Evolutionary conservation across 2,329 filamentous ascomycete genomes (phyloP), one percentile per base, ranked within the genome.

Genomic region (Erysiphe pulchra): DNA sequence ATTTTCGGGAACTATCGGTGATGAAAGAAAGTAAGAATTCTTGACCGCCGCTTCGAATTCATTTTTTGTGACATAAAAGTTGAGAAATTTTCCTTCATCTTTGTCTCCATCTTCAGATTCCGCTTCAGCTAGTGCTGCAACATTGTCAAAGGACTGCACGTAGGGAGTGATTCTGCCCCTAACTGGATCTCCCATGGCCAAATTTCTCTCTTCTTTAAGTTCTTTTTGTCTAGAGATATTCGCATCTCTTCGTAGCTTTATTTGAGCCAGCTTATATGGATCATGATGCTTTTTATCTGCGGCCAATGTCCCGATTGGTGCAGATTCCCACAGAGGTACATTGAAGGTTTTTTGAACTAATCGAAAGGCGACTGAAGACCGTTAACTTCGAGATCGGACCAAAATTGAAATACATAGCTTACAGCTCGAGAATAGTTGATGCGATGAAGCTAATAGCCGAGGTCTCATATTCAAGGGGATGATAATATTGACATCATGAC

Each of bases 161-260:
- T 93, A 94, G 30, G 85, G 73, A 14, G 90, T 94, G 34, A 70
- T 62, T 48, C 77, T 68, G 57, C 87, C 90, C 54, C 77, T 71
- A 51, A 98, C 67, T 1, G 85, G 81, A 60, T 92, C 73, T 44
- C 87, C 87, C 52, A 78, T 67, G 41, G 68, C 68, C 42, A 68
- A 68, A 48, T 73, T 67, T 48, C 82, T 75, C 57, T 76, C 66
- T 51, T 73, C 64, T 49, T 73, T 61, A 46, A 95, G 70, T 50
- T 75, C 74, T 50, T 73, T 68, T 55, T 79, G 83, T 45, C 83
- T 75, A 56, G 79, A 72, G 41, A 87, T 60, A 58, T 93, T 92
- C 52, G 80, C 82, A 11, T 79, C 75, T 62, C 87, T 92, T 50
- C 83, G 77, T 59, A 85, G 82, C 55, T 80, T 73, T 31, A 82